Evolutionary conservation across 2,329 filamentous ascomycete genomes (phyloP).

Genomic region (Botryosphaeria dothidea): DNA sequence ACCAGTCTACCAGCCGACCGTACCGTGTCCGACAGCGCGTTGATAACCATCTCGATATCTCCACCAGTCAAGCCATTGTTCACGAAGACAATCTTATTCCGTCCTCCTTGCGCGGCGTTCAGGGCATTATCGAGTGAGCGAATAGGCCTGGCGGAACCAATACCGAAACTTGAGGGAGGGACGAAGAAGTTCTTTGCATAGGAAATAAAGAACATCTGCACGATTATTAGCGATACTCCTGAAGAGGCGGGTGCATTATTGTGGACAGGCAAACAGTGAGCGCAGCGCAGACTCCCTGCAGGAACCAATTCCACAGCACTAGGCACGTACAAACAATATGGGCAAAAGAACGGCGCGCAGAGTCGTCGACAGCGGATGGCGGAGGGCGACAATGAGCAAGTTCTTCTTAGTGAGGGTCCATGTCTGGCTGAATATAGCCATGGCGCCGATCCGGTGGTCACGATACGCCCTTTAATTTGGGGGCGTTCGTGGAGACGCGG

Average conservation of each 20-base stretch:
- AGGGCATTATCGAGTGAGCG: slow-evolving; percentile 67
- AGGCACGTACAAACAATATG: slow-evolving; percentile 48
- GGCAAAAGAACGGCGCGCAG: slow-evolving; percentile 59
- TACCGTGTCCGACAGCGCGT: slow-evolving; percentile 60
- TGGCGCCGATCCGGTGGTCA: slow-evolving; percentile 9
- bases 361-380: slow-evolving; percentile 56
- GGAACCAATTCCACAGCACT: too few species aligned
- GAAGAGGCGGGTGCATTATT: background rate
- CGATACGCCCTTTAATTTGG: background rate
- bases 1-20: slow-evolving; percentile 57
- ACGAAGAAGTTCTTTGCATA: slow-evolving; percentile 84
- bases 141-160: slow-evolving; percentile 63
- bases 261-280: too few species aligned
- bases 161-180: slow-evolving; percentile 72
- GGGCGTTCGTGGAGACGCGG: background rate
- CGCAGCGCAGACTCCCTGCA: too few species aligned
- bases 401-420: slow-evolving; percentile 61
- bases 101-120: slow-evolving; percentile 55
- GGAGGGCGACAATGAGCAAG: slow-evolving; percentile 54
- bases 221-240: background rate
- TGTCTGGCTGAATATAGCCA: slow-evolving; percentile 51
- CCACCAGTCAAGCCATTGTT: slow-evolving; percentile 70
- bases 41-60: slow-evolving; percentile 71
- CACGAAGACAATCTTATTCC: slow-evolving; percentile 74
- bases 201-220: slow-evolving; percentile 50